Evolutionary conservation across 805 yeast species (phyloP).

Genomic region (Saturnispora zaruensis): DNA sequence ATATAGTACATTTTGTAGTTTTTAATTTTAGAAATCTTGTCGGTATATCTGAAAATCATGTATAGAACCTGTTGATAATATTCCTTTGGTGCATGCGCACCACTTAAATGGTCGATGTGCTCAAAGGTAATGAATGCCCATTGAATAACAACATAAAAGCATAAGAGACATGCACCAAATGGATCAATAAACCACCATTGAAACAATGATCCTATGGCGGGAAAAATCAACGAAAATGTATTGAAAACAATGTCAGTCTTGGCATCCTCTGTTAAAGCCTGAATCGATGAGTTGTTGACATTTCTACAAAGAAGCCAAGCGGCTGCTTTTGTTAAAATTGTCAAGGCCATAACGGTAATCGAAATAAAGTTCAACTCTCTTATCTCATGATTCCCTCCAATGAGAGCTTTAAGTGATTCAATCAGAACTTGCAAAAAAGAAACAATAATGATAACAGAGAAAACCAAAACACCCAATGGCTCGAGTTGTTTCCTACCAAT

Average conservation of each 20-base stretch:
- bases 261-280: conserved; percentile 78
- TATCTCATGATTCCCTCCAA: conserved; percentile 30
- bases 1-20: conserved; percentile 67
- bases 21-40: conserved; percentile 53
- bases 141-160: conserved; percentile 50
- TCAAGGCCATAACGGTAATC: conserved; percentile 49
- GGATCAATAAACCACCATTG: conserved; percentile 68
- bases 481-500: conserved; percentile 67
- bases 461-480: conserved; percentile 70
- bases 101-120: conserved; percentile 68
- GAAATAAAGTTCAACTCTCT: conserved; percentile 46
- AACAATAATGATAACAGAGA: conserved; percentile 60
- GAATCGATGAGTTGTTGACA: conserved; percentile 57
- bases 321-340: conserved; percentile 49
- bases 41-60: conserved; percentile 60
- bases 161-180: conserved; percentile 57
- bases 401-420: conserved; percentile 45
- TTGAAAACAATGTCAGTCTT: conserved; percentile 71
- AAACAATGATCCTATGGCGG: conserved; percentile 46
- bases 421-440: conserved; percentile 67
- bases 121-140: conserved; percentile 62
- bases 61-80: conserved; percentile 63
- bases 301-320: conserved; percentile 59
- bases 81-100: conserved; percentile 54
- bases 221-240: conserved; percentile 61